Percentiles rank a stretch among this genome's conserved stretches.
These are phyloP conservation scores for Venturiaceae sp. DNA, from an alignment of 2,329 filamentous ascomycete genomes.

Conservation along the genomic window DNA sequence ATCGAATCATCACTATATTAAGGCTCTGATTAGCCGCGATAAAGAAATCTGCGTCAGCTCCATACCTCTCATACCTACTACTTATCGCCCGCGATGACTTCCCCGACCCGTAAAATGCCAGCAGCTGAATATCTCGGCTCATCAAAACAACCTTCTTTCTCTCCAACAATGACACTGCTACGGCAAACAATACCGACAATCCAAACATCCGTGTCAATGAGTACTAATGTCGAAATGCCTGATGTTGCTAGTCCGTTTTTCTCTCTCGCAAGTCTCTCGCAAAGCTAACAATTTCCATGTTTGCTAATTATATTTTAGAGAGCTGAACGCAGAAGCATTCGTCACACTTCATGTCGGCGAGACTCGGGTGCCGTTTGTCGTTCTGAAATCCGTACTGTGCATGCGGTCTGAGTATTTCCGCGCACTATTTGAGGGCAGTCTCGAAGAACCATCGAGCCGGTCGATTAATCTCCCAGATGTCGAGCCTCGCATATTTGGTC, in stretches of 20 bases:
- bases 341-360: background rate
- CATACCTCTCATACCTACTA: too few relatives aligned
- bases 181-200: background rate
- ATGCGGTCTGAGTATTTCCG: background rate
- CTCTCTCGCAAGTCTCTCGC: background rate
- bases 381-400: background rate
- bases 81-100: background rate
- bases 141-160: background rate
- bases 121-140: background rate
- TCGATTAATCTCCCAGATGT: background rate
- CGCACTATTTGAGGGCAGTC: background rate
- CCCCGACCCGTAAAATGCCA: too few relatives aligned
- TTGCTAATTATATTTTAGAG: background rate
- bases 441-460: background rate
- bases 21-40: too few relatives aligned
- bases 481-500: background rate
- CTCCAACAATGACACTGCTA: background rate
- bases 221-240: background rate
- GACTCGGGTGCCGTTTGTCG: background rate
- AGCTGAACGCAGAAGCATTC: background rate
- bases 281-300: background rate
- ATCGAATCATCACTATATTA: too few relatives aligned
- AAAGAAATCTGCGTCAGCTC: too few relatives aligned
- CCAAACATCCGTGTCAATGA: background rate
- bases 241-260: background rate